Evolutionary conservation across 2,329 filamentous ascomycete genomes (phyloP), one percentile per base, ranked within the genome.

Genomic region (Paracoccidioides lutzii): DNA sequence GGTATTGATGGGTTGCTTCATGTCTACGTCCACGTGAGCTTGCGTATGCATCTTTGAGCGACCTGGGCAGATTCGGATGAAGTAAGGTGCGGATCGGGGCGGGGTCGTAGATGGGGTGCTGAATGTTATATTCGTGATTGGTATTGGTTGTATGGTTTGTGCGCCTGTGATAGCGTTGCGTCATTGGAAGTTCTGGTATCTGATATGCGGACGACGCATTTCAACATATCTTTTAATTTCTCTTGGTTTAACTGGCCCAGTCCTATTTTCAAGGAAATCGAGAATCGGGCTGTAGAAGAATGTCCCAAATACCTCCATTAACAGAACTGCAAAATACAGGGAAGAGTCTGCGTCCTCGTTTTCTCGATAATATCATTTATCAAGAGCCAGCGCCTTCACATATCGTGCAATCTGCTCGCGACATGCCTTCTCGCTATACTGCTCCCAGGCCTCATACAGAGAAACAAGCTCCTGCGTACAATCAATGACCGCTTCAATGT

Each of bases 391-490:
- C 52, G 75, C 76, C 67, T 81, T 84, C 55, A 85, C 76, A 69
- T 83, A 82, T 60, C 80, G 76, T 7, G 75, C 75, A 63, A 86
- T 77, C 59, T 78, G 73, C 59, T 85, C 83, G 67, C 82, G 84
- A 64, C 81, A 82, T 12, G 74, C 73, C 67, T 84, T 82, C 64
- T 85, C 82, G 55, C 74, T 81, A 65, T 83, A 85, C 57, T 75
- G 75, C 61, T 85, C 83, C 82, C 82, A 85, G 0, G 81, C 72
- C 65, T 94, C 88, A 67, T 95, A 95, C 60, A 95, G 81, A 3
- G 88, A 90, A 54, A 96, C 88, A 59, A 95, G 80, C 72, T 95
- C 90, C 71, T 96, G 90, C 0, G 88, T 91, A 65, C 87, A 89
- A 70, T 95, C 88, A 52, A 95, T 85, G 69, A 94, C 84, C 37